A percentile compares a stretch with the other conserved stretches of the same genome.
Evolutionary conservation across 164 flowering plant genomes (phyloP).

Genomic region (Warburgia ugandensis): DNA sequence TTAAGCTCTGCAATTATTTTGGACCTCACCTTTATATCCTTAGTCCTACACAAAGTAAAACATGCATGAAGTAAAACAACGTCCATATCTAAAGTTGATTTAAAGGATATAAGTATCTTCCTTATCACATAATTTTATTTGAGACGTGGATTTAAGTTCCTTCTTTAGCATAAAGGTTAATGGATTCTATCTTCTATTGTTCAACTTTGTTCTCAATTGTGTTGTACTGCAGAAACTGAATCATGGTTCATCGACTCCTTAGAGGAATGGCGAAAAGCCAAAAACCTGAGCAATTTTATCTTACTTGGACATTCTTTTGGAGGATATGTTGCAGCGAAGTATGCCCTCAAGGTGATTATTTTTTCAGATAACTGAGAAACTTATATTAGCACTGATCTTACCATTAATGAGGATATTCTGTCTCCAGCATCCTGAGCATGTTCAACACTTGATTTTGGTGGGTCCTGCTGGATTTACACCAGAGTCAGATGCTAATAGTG

Average conservation of each 20-base stretch:
- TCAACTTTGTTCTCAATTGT: background rate
- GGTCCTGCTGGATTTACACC: slow-evolving; percentile 89
- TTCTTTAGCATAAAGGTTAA: too few relatives aligned
- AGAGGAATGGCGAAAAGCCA: slow-evolving; percentile 97
- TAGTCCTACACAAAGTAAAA: too few relatives aligned
- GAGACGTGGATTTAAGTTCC: too few relatives aligned
- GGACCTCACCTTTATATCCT: too few relatives aligned
- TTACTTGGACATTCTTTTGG: slow-evolving; percentile 98
- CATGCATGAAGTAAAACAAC: too few relatives aligned
- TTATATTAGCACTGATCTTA: background rate
- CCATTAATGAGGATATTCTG: slow-evolving; percentile 9
- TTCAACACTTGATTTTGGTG: slow-evolving; percentile 81
- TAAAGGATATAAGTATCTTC: too few relatives aligned
- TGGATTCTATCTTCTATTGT: background rate
- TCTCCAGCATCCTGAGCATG: slow-evolving; percentile 85
- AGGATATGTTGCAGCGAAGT: slow-evolving; percentile 94
- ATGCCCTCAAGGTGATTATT: slow-evolving; percentile 84
- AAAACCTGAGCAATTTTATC: slow-evolving; percentile 79
- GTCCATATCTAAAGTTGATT: too few relatives aligned
- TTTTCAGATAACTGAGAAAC: background rate
- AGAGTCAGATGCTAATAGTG: slow-evolving; percentile 54
- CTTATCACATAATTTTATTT: too few relatives aligned
- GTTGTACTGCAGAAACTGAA: slow-evolving; percentile 70
- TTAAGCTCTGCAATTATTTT: too few relatives aligned
- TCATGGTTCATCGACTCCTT: slow-evolving; percentile 96